Evolutionary conservation across 768 basidiomycete species (phyloP).

Genomic region (Rhodotorula taiwanensis): DNA sequence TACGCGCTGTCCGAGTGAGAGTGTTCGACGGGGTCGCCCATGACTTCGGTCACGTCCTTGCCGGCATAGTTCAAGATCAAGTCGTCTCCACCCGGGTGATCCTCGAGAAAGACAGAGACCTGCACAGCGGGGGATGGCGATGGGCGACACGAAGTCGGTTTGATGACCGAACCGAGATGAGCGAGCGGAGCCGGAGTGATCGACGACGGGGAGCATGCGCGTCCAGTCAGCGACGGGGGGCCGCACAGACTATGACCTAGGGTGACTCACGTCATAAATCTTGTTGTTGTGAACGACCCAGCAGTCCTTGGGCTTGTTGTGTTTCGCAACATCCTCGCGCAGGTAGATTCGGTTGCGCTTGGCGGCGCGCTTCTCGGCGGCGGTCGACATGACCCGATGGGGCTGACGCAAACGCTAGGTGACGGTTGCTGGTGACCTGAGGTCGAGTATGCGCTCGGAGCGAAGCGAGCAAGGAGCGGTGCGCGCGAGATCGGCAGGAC

Average conservation of each 20-base stretch:
- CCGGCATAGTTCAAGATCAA: conserved; percentile 75
- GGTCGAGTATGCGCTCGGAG: background rate
- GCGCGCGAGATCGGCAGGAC: too few relatives aligned
- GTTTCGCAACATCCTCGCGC: conserved; percentile 62
- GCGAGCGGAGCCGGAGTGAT: too few relatives aligned
- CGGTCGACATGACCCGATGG: background rate
- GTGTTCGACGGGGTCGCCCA: conserved; percentile 75
- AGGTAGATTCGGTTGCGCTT: conserved; percentile 52
- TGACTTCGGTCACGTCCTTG: conserved; percentile 67
- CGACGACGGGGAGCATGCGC: background rate
- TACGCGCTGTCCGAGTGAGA: conserved; percentile 87
- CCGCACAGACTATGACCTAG: background rate
- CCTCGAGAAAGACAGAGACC: conserved; percentile 56
- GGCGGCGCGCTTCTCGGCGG: conserved; percentile 4
- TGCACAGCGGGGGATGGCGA: background rate
- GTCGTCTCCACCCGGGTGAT: conserved; percentile 95
- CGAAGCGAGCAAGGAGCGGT: background rate
- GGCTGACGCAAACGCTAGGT: background rate
- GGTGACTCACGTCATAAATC: conserved; percentile 68
- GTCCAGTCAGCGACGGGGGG: background rate
- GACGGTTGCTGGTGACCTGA: too few relatives aligned
- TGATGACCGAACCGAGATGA: too few relatives aligned
- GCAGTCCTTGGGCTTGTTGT: conserved; percentile 59
- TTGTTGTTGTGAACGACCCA: conserved; percentile 75
- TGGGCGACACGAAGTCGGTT: too few relatives aligned